A percentile compares a stretch with the other conserved stretches of the same genome.
phyloP scores from a whole-genome alignment of 768 basidiomycete genomes.

The Suillus fuscotomentosus region DNA sequence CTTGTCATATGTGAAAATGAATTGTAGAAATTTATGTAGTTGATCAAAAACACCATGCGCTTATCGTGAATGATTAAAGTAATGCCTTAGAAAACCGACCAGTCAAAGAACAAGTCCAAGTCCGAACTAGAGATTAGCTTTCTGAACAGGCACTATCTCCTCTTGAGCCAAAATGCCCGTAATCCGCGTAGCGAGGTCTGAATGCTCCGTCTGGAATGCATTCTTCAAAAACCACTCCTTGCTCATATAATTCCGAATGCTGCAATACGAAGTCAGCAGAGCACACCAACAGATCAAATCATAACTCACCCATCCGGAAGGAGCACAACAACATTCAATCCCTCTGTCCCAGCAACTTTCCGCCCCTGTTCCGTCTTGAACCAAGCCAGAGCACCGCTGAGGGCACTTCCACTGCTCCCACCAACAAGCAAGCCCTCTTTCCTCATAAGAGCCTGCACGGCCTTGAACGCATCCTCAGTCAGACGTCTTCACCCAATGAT shows the following conservation, averaged over 20 bases:
- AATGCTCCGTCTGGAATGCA: slow-evolving; percentile 53
- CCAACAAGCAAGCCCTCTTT: slow-evolving; percentile 89
- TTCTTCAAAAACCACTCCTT: slow-evolving; percentile 88
- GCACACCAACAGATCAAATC: background rate
- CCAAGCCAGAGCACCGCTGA: slow-evolving; percentile 78
- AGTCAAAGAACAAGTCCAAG: background rate
- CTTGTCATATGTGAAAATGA: background rate
- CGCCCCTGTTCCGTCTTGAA: slow-evolving; percentile 69
- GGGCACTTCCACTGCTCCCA: slow-evolving; percentile 87
- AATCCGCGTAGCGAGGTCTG: slow-evolving; percentile 18
- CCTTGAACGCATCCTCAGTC: slow-evolving; percentile 81
- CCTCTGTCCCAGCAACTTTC: slow-evolving; percentile 59
- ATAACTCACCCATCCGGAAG: slow-evolving; percentile 82
- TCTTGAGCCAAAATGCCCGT: background rate
- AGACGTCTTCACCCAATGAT: slow-evolving; percentile 82
- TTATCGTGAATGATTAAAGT: background rate
- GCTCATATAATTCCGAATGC: slow-evolving; percentile 93
- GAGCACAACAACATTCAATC: slow-evolving; percentile 85
- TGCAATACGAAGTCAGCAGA: slow-evolving; percentile 25
- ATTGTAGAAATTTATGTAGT: background rate
- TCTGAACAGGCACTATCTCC: background rate
- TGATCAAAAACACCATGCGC: background rate
- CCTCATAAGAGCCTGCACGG: slow-evolving; percentile 74
- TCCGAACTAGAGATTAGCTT: background rate
- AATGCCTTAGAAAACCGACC: background rate